A percentile compares a stretch with the other conserved stretches of the same genome.
Evolutionary conservation across 2,329 filamentous ascomycete genomes (phyloP).

Genomic region (Neurospora sp.): DNA sequence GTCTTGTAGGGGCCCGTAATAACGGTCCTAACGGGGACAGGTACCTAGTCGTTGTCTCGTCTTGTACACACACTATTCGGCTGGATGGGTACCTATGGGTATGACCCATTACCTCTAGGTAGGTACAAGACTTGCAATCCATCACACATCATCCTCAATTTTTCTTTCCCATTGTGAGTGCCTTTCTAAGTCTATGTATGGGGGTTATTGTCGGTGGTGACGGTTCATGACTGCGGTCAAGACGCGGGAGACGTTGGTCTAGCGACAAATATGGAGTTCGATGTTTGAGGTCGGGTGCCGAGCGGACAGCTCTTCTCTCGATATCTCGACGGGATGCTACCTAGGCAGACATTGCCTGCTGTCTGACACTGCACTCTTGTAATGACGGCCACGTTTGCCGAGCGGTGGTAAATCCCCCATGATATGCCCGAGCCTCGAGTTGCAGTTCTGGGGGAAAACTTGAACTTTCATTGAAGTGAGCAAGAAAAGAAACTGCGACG

Average conservation of each 20-base stretch:
- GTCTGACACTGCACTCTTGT: not conserved
- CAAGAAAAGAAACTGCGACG: not conserved
- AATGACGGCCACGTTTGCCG: constrained; percentile 1
- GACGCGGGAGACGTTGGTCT: not conserved
- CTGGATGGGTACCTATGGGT: constrained; percentile 2
- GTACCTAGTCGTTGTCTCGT: constrained; percentile 1
- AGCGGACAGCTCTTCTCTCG: not conserved
- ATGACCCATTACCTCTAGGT: not conserved
- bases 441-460: not conserved
- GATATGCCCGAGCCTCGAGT: not conserved
- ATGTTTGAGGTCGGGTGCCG: not conserved
- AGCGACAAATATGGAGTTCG: not conserved
- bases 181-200: not conserved
- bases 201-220: not conserved
- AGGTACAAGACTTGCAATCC: not conserved
- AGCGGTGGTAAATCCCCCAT: constrained; percentile 7
- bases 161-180: not conserved
- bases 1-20: not conserved
- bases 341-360: not conserved
- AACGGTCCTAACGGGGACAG: not conserved
- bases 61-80: not conserved
- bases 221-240: not conserved
- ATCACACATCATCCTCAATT: not conserved
- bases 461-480: not conserved
- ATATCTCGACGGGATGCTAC: not conserved